These are phyloP conservation scores for Sistotremastrum suecicum DNA, from an alignment of 768 basidiomycete species.

Conservation along the genomic window DNA sequence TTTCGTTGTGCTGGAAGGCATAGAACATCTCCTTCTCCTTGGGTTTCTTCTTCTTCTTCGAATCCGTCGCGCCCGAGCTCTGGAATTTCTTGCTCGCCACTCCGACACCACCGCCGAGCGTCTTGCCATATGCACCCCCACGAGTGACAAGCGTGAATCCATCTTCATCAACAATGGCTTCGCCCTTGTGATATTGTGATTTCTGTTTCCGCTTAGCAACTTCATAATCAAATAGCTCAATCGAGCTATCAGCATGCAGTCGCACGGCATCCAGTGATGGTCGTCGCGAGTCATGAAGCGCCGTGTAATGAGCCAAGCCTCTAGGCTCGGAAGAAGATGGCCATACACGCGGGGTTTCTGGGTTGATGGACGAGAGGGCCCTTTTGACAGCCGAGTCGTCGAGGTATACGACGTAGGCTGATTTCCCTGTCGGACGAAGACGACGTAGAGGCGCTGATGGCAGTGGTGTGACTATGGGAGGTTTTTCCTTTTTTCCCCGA, in stretches of 20 bases:
- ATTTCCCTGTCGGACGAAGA: constrained; percentile 45
- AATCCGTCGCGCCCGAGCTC: constrained; percentile 18
- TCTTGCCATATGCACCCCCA: constrained; percentile 80
- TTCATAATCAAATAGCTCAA: constrained; percentile 66
- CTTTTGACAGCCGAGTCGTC: constrained; percentile 59
- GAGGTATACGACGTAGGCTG: constrained; percentile 61
- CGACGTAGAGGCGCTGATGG: constrained; percentile 39
- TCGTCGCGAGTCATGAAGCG: constrained; percentile 49
- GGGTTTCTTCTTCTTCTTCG: constrained; percentile 54
- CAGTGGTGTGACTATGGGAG: constrained; percentile 46
- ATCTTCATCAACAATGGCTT: constrained; percentile 85
- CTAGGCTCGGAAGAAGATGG: constrained; percentile 40
- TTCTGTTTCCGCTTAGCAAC: constrained; percentile 44
- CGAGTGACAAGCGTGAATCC: constrained; percentile 92
- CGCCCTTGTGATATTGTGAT: constrained; percentile 64
- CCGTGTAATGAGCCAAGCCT: constrained; percentile 60
- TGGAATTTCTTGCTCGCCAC: constrained; percentile 46
- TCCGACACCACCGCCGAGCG: constrained; percentile 65
- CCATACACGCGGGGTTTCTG: constrained; percentile 49
- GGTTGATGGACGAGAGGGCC: constrained; percentile 31
- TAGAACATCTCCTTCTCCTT: constrained; percentile 57
- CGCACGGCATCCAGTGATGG: constrained; percentile 64
- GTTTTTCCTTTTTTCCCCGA: constrained; percentile 5
- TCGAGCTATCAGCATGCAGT: constrained; percentile 66
- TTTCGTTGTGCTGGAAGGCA: constrained; percentile 81